Evolutionary conservation across 495 filamentous ascomycete species (phyloP), one percentile per base, ranked within the genome.

Genomic region (Staphylotrichum tortipilum): DNA sequence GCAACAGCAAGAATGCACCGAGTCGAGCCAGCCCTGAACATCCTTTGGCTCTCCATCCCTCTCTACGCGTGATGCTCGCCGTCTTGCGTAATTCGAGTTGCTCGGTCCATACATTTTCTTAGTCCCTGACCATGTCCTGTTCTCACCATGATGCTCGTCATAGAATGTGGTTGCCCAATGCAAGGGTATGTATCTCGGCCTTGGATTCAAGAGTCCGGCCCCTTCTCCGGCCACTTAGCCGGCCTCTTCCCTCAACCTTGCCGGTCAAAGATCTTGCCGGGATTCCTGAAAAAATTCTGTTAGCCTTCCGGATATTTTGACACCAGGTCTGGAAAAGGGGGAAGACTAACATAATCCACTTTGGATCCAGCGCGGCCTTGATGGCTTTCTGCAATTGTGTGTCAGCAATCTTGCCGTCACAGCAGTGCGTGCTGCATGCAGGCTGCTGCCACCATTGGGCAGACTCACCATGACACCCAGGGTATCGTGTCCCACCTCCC

Each of bases 261-360:
- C 19, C 75, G 40, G 57, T 92, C 87, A 59, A 92, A 86, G 35
- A 95, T 90, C 68, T 95, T 94, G 4, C 87, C 89, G 3, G 89
- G 89, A 54, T 95, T 95, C 55, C 57, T 59, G 26, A 9, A 51
- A 9, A 51, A n/a, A 1, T 31, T 15, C 3, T 36, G 38, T 58
- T 26, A 55, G 50, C 34, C 39, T 47, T n/a, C 10, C n/a, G 5
- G 10, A 12, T 24, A 2, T 14, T 29, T 5, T n/a, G 18, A 12
- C 14, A 17, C 26, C 6, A 15, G 8, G 15, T 1, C 6, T 8
- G 11, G 14, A 21, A n/a, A 21, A n/a, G 21, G 40, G 14, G 39
- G 22, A 35, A 34, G 23, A 55, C 59, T 29, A 4, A 62, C 79
- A 95, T 77, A 37, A 95, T 79, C 87, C 89, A 94, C 36, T 83